A percentile compares a stretch with the other conserved stretches of the same genome.
Evolutionary conservation across 345 rosid species (phyloP).

Genomic region (Citrus glauca): DNA sequence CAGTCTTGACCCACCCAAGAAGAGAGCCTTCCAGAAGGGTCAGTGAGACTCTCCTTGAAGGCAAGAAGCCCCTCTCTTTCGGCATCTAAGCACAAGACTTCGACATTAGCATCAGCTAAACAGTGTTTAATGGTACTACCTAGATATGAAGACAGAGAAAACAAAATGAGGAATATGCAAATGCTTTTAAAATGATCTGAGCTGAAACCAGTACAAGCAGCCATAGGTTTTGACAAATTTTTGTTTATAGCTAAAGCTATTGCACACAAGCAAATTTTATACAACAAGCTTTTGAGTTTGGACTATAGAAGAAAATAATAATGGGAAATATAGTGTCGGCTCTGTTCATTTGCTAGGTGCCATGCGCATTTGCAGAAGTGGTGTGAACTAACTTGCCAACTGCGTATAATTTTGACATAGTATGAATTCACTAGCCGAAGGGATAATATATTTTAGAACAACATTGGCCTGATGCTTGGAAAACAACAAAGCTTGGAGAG

Average conservation of each 20-base stretch:
- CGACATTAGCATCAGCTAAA: neutral
- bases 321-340: neutral
- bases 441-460: neutral
- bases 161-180: neutral
- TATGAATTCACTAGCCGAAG: neutral
- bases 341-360: neutral
- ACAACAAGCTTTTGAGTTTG: neutral
- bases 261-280: neutral
- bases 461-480: neutral
- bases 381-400: neutral
- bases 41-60: conserved; percentile 22
- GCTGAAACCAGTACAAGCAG: neutral
- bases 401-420: too few relatives aligned
- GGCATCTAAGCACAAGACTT: neutral
- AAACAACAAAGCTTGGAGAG: neutral
- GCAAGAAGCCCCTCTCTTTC: conserved; percentile 27
- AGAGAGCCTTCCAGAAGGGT: conserved; percentile 30
- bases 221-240: neutral
- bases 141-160: neutral
- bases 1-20: conserved; percentile 27
- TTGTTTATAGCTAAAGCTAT: neutral
- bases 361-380: neutral
- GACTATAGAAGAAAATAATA: neutral
- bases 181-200: neutral
- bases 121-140: neutral